Base-by-base conservation (phyloP, 768 basidiomycete genomes). In the Neoboletus subvelutipes region DNA sequence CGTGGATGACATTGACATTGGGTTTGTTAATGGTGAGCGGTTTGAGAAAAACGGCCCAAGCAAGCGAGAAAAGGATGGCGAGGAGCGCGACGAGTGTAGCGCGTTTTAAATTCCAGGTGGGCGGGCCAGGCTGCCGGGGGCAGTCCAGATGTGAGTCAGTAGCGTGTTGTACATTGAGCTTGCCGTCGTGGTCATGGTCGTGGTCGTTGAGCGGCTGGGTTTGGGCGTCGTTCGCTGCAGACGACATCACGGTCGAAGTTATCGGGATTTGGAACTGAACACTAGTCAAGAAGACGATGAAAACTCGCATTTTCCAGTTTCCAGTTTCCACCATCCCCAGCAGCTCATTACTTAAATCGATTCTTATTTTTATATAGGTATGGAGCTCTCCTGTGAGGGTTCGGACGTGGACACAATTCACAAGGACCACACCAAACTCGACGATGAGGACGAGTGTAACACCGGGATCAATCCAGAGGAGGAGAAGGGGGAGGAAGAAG, bases 1-100 rank as follows among this genome's bases (percentile, higher is more conserved):
- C 85, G 65, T 89, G 77, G 11, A 90, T 69, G 39, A 88, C 66
- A 45, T 83, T 72, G 10, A 81, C n/a, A 72, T 57, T 71, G 0
- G 64, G 55, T 58, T 39, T n/a, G n/a, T n/a, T n/a, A n/a, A n/a
- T 65, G 36, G 48, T 47, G 4, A 68, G 45, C 0, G 65, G 60
- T 22, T 58, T 59, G 29, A 82, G 55, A 22, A 72, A 69, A 28
- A n/a, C n/a, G 7, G n/a, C n/a, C n/a, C n/a, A n/a, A n/a, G 68
- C 75, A 8, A 80, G 50, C 80, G 78, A 84, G 52, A 81, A 75
- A 50, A 83, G 61, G 10, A 77, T 50, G 3, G 75, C 56, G 29
- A 81, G 56, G 50, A 77, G 67, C 4, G 76, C 28, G 15, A 86
- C 53, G 26, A 85, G 67, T 0, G 74, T 72, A 0, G 74, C 64